phyloP scores from a whole-genome alignment of 768 basidiomycete species.

The Suillus hirtellus region DNA sequence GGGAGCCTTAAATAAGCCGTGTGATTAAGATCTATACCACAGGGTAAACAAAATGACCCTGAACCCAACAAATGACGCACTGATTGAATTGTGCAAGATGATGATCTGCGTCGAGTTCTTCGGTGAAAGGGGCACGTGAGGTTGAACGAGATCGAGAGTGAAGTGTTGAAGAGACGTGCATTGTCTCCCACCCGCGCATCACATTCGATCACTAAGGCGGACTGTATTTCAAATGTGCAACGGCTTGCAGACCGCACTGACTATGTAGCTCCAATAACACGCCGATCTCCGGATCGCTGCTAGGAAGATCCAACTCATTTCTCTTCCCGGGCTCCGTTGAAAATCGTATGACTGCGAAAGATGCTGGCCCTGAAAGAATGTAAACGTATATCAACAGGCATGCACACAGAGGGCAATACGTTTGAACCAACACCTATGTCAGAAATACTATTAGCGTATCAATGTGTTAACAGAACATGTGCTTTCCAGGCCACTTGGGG shows the following conservation, averaged over 20 bases:
- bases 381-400: not conserved
- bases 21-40: constrained; percentile 45
- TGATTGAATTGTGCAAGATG: constrained; percentile 54
- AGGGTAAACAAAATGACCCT: constrained; percentile 9
- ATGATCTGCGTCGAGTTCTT: constrained; percentile 29
- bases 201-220: constrained; percentile 55
- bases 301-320: constrained; percentile 44
- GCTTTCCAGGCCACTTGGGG: constrained; percentile 52
- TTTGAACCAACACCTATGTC: constrained; percentile 36
- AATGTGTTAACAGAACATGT: constrained; percentile 55
- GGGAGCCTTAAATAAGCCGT: constrained; percentile 53
- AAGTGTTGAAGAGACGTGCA: constrained; percentile 13
- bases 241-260: constrained; percentile 63
- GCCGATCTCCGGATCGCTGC: constrained; percentile 50
- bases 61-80: constrained; percentile 33
- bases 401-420: not conserved
- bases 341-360: constrained; percentile 40
- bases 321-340: constrained; percentile 53
- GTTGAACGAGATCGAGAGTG: constrained; percentile 6
- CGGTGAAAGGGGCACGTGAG: constrained; percentile 31
- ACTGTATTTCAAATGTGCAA: constrained; percentile 57
- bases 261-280: constrained; percentile 59
- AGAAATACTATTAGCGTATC: constrained; percentile 54
- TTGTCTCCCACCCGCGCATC: constrained; percentile 51
- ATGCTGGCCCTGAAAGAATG: constrained; percentile 30